These are phyloP conservation scores for Clavispora asparagi DNA, from an alignment of 805 yeast species.

Conservation along the genomic window DNA sequence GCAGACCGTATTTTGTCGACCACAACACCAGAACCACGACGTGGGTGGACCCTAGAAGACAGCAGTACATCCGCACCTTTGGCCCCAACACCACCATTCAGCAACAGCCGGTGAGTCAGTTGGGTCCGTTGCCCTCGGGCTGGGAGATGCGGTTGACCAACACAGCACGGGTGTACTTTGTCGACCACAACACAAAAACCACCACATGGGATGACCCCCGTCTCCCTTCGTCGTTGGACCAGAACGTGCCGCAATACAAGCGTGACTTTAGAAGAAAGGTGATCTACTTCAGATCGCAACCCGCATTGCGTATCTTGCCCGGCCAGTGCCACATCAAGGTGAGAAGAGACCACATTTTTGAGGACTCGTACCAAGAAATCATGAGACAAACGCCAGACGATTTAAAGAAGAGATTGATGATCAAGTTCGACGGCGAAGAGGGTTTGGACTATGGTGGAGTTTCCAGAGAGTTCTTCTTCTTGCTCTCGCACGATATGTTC, in stretches of 20 bases:
- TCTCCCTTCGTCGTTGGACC: slow-evolving; percentile 93
- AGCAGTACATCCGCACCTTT: slow-evolving; percentile 93
- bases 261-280: slow-evolving; percentile 98
- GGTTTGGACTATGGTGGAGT: slow-evolving; percentile 99
- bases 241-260: slow-evolving; percentile 97
- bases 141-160: slow-evolving; percentile 99
- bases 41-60: slow-evolving; percentile 99
- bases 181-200: slow-evolving; percentile 97
- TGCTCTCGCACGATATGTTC: slow-evolving; percentile 96
- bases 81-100: slow-evolving; percentile 90
- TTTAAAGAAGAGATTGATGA: slow-evolving; percentile 94
- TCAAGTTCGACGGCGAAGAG: slow-evolving; percentile 98
- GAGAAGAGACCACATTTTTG: slow-evolving; percentile 92
- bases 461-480: slow-evolving; percentile 94
- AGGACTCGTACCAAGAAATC: slow-evolving; percentile 95
- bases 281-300: slow-evolving; percentile 96
- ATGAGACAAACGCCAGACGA: slow-evolving; percentile 99
- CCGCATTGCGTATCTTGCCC: slow-evolving; percentile 92
- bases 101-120: slow-evolving; percentile 95
- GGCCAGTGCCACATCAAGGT: slow-evolving; percentile 99
- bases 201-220: slow-evolving; percentile 99
- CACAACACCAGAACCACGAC: slow-evolving; percentile 99
- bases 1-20: slow-evolving; percentile 96
- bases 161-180: slow-evolving; percentile 97
- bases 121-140: slow-evolving; percentile 97